Percentiles rank a stretch among this genome's conserved stretches.
These are phyloP conservation scores for Ophiocordyceps camponoti-leonardi DNA, from an alignment of 2,329 filamentous ascomycete genomes.

Conservation along the genomic window DNA sequence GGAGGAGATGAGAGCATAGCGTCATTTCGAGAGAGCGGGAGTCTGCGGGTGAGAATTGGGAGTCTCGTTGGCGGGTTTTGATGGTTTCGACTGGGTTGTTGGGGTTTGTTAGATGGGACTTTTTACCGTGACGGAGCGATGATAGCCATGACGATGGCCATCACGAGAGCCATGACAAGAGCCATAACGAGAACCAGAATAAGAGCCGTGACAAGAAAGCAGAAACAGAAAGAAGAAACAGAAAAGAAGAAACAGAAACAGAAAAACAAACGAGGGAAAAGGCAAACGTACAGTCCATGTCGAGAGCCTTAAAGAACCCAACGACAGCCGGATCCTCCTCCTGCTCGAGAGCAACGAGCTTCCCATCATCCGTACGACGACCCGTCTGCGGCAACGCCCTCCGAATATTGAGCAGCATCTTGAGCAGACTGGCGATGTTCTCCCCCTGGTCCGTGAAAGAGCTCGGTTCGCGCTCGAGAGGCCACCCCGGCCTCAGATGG, in stretches of 20 bases:
- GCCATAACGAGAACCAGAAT: too few species aligned
- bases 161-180: too few species aligned
- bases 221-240: too few species aligned
- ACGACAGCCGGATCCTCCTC: slow-evolving; percentile 27
- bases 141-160: too few species aligned
- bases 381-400: slow-evolving; percentile 38
- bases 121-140: too few species aligned
- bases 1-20: slow-evolving; percentile 29
- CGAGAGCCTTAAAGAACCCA: slow-evolving; percentile 37
- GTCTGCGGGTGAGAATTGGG: slow-evolving; percentile 31
- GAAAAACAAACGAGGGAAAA: neutral
- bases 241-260: too few species aligned
- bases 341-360: slow-evolving; percentile 28
- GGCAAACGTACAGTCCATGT: slow-evolving; percentile 35
- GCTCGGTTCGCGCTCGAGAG: slow-evolving; percentile 37
- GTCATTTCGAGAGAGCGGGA: slow-evolving; percentile 33
- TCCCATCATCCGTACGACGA: slow-evolving; percentile 26
- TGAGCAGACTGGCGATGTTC: slow-evolving; percentile 37
- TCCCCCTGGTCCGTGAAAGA: slow-evolving; percentile 42
- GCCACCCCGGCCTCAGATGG: slow-evolving; percentile 41
- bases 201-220: too few species aligned
- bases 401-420: slow-evolving; percentile 44
- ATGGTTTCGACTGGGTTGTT: slow-evolving; percentile 14
- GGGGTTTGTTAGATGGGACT: too few species aligned
- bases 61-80: slow-evolving; percentile 28